These are phyloP conservation scores for Strigomonas galati DNA, from an alignment of 208 protist genomes.

Conservation along the genomic window DNA sequence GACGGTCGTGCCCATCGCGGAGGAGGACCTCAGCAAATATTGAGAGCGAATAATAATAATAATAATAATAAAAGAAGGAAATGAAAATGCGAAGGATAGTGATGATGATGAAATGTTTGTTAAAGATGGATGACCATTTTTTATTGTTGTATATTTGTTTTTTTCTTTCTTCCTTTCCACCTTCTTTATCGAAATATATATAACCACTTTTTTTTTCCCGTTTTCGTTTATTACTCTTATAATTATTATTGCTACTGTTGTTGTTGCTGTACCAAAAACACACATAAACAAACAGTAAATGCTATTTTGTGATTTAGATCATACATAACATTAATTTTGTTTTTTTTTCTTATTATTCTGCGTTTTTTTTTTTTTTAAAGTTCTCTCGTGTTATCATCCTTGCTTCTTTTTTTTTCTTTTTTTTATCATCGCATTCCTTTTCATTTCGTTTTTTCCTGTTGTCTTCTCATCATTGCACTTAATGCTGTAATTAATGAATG, in stretches of 20 bases:
- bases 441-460: neutral
- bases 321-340: neutral
- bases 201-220: too few relatives aligned
- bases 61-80: too few relatives aligned
- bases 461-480: neutral
- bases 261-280: neutral
- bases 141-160: slow-evolving; percentile 11
- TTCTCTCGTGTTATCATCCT: neutral
- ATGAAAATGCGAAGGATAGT: neutral
- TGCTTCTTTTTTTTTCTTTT: neutral
- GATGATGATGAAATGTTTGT: neutral
- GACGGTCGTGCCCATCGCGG: too few relatives aligned
- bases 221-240: too few relatives aligned
- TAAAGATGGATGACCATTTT: neutral
- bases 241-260: too few relatives aligned
- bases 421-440: neutral
- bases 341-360: slow-evolving; percentile 8
- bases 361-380: slow-evolving; percentile 10
- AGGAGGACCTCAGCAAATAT: too few relatives aligned
- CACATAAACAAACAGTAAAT: slow-evolving; percentile 3
- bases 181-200: neutral
- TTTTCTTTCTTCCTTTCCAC: neutral
- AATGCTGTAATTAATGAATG: too few relatives aligned
- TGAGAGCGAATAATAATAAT: too few relatives aligned
- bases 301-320: neutral